Conservation (phyloP, 306 rosid species). For the Corylus heterophylla region DNA sequence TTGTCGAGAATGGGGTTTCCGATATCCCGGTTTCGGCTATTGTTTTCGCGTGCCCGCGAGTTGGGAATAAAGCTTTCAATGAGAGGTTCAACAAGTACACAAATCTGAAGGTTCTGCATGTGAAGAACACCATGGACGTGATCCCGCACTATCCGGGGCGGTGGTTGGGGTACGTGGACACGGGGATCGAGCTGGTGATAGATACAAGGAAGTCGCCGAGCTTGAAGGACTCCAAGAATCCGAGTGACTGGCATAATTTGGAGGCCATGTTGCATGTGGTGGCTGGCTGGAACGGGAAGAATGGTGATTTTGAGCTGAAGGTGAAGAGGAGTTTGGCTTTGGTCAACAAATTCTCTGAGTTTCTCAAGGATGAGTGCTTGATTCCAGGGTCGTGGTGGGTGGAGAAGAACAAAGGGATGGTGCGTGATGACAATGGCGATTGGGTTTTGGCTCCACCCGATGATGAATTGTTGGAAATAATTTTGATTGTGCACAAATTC, state of each 20-base stretch:
- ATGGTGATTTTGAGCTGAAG: constrained; percentile 46
- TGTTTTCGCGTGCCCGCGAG: constrained; percentile 50
- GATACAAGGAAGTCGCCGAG: constrained; percentile 52
- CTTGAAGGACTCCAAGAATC: constrained; percentile 56
- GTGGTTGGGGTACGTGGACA: constrained; percentile 39
- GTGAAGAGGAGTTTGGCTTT: constrained; percentile 68
- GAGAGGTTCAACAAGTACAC: constrained; percentile 26
- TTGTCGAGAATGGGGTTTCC: constrained; percentile 30
- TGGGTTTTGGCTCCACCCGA: constrained; percentile 49
- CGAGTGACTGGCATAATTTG: constrained; percentile 70
- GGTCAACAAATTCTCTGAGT: constrained; percentile 63
- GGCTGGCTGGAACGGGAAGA: constrained; percentile 70
- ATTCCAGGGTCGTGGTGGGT: constrained; percentile 68
- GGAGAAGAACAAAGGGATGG: constrained; percentile 69
- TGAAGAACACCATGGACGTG: constrained; percentile 44
- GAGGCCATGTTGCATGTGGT: constrained; percentile 69
- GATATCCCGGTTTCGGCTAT: constrained; percentile 53
- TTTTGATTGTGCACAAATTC: too few relatives aligned
- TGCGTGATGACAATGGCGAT: constrained; percentile 51
- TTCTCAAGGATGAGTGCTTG: constrained; percentile 36
- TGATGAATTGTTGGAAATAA: constrained; percentile 22
- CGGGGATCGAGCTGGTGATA: constrained; percentile 48
- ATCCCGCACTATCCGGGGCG: constrained; percentile 51
- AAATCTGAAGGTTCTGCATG: constrained; percentile 49
- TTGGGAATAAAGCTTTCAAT: constrained; percentile 48